phyloP scores from a whole-genome alignment of 2,329 filamentous ascomycete species.

The Aphanoascus verrucosus region DNA sequence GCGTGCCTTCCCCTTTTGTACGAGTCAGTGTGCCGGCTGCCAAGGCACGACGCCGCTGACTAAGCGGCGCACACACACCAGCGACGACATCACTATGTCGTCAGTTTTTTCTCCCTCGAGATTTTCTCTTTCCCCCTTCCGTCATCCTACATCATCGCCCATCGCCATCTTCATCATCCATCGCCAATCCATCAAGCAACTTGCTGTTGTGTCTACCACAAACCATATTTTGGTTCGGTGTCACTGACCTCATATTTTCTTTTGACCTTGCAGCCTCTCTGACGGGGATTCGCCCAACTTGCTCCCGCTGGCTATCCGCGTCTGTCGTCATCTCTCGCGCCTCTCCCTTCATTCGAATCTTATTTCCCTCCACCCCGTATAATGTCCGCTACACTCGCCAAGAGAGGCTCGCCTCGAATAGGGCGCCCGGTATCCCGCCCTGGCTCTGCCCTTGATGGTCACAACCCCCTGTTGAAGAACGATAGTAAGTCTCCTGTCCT shows the following conservation, averaged over 20 bases:
- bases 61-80: constrained; percentile 7
- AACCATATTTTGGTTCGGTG: constrained; percentile 12
- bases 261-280: constrained; percentile 13
- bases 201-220: constrained; percentile 3
- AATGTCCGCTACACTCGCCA: constrained; percentile 35
- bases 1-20: constrained; percentile 5
- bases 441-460: constrained; percentile 36
- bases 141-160: constrained; percentile 16
- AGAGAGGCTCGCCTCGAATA: constrained; percentile 26
- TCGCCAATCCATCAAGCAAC: constrained; percentile 10
- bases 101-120: constrained; percentile 16
- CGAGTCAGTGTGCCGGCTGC: neutral
- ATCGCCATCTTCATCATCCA: constrained; percentile 12
- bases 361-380: constrained; percentile 15
- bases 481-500: constrained; percentile 28
- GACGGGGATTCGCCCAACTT: constrained; percentile 12
- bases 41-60: constrained; percentile 7
- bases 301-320: constrained; percentile 16
- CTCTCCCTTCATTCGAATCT: constrained; percentile 8
- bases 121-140: constrained; percentile 15
- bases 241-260: constrained; percentile 10
- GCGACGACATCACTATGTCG: constrained; percentile 19
- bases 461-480: constrained; percentile 30
- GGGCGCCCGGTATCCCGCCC: constrained; percentile 24
- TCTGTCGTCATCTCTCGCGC: constrained; percentile 12